These are phyloP conservation scores for Saprolegnia parasitica DNA, from an alignment of 352 stramenopile genomes.

Conservation along the genomic window DNA sequence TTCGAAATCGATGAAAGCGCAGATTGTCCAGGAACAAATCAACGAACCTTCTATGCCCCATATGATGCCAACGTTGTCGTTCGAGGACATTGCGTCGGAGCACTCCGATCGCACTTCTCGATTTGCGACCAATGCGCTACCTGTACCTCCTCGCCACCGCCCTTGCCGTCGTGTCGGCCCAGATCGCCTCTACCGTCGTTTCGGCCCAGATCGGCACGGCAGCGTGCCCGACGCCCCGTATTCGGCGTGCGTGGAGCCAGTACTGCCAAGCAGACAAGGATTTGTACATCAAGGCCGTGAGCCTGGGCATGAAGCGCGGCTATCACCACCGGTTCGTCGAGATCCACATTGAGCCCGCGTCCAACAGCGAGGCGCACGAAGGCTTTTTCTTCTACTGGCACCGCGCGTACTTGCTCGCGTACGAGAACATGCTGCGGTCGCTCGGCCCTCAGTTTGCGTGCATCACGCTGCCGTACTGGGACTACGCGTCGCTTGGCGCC, in stretches of 20 bases:
- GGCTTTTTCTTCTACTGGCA: slow-evolving; percentile 41
- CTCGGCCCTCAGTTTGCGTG: slow-evolving; percentile 32
- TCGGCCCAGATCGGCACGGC: too few relatives aligned
- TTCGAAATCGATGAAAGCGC: too few relatives aligned
- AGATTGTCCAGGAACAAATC: too few relatives aligned
- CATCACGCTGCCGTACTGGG: slow-evolving; percentile 40
- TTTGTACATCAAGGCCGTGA: slow-evolving; percentile 45
- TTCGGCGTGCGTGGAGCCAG: slow-evolving; percentile 5
- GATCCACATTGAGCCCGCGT: slow-evolving; percentile 29
- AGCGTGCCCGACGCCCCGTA: background rate
- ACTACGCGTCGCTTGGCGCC: slow-evolving; percentile 28
- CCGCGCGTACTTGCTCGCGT: slow-evolving; percentile 35
- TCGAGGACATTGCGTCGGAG: too few relatives aligned
- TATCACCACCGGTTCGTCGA: slow-evolving; percentile 51
- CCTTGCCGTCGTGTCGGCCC: background rate
- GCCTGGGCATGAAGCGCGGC: slow-evolving; percentile 46
- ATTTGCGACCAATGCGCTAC: background rate
- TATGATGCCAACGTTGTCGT: background rate
- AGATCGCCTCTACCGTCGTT: too few relatives aligned
- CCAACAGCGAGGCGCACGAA: slow-evolving; percentile 33
- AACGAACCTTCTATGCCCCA: too few relatives aligned
- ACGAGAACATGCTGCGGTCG: slow-evolving; percentile 44
- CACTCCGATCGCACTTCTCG: too few relatives aligned
- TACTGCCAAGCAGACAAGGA: slow-evolving; percentile 35
- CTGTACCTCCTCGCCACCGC: background rate